A percentile compares a stretch with the other conserved stretches of the same genome.
Evolutionary conservation across 495 filamentous ascomycete genomes (phyloP).

Genomic region (Xylaria acuta): DNA sequence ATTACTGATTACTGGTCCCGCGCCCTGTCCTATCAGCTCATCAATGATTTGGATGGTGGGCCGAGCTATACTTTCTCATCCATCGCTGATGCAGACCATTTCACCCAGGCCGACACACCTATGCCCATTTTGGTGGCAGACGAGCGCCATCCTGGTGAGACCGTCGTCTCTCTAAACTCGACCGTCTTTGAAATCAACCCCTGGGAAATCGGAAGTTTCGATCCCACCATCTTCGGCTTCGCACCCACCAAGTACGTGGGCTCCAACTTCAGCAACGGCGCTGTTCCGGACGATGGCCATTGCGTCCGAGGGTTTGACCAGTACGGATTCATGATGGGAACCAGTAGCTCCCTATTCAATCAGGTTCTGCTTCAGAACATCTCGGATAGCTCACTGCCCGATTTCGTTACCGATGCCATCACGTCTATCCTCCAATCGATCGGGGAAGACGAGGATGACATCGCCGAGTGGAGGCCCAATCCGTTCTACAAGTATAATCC

Average conservation of each 20-base stretch:
- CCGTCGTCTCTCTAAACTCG: conserved; percentile 72
- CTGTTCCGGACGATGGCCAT: conserved; percentile 59
- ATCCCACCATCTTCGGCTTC: conserved; percentile 82
- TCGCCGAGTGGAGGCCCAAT: conserved; percentile 83
- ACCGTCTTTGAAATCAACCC: conserved; percentile 90
- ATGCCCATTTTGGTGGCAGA: conserved; percentile 86
- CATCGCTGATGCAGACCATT: conserved; percentile 71
- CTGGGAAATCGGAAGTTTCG: conserved; percentile 84
- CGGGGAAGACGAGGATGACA: conserved; percentile 69
- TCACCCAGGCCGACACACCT: conserved; percentile 73
- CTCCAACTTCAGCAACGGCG: conserved; percentile 76
- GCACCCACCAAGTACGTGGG: conserved; percentile 77
- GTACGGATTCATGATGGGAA: conserved; percentile 85
- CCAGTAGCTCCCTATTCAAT: conserved; percentile 92
- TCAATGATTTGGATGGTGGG: conserved; percentile 79
- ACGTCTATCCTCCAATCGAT: conserved; percentile 60
- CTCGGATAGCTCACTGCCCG: conserved; percentile 57
- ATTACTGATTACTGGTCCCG: conserved; percentile 91
- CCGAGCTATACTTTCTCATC: conserved; percentile 86
- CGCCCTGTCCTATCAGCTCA: conserved; percentile 81
- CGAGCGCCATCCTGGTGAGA: conserved; percentile 69
- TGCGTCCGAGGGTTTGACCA: conserved; percentile 88
- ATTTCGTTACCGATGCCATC: conserved; percentile 59
- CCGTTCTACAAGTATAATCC: conserved; percentile 80
- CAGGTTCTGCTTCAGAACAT: conserved; percentile 65